phyloP scores from a whole-genome alignment of 2,329 filamentous ascomycete species.

The Diplocarpon rosae region DNA sequence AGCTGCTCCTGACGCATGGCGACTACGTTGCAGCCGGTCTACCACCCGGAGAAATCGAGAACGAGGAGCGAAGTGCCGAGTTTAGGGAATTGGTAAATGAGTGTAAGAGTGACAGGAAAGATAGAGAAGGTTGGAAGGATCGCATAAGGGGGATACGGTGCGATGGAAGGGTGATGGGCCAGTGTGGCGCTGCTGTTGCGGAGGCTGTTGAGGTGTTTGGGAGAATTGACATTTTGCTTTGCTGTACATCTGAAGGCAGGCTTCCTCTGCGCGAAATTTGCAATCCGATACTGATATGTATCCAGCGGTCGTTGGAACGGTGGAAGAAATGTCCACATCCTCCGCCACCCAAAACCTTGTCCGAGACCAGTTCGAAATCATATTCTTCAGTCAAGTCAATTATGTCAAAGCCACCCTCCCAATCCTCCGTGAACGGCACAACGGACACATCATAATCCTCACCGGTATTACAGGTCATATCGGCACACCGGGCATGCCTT shows the following conservation, averaged over 20 bases:
- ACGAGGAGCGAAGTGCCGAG: conserved; percentile 63
- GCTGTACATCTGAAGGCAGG: conserved; percentile 75
- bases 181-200: conserved; percentile 59
- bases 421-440: conserved; percentile 65
- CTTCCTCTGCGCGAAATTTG: not conserved
- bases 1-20: conserved; percentile 76
- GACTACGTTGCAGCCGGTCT: conserved; percentile 84
- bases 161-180: conserved; percentile 39
- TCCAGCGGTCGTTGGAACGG: conserved; percentile 72
- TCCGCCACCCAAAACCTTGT: conserved; percentile 66
- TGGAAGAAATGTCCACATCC: conserved; percentile 76
- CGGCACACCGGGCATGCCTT: conserved; percentile 79
- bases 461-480: conserved; percentile 88
- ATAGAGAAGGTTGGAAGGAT: conserved; percentile 69
- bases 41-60: conserved; percentile 65
- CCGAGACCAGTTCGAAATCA: conserved; percentile 83
- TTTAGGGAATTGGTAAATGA: conserved; percentile 70
- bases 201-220: conserved; percentile 79
- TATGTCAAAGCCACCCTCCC: conserved; percentile 85
- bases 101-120: conserved; percentile 50
- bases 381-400: conserved; percentile 94
- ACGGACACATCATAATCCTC: conserved; percentile 81
- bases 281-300: not conserved
- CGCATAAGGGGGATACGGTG: conserved; percentile 57
- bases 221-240: conserved; percentile 79